These are phyloP conservation scores for Ashbya aceris DNA, from an alignment of 1,139 yeast genomes.

Conservation along the genomic window DNA sequence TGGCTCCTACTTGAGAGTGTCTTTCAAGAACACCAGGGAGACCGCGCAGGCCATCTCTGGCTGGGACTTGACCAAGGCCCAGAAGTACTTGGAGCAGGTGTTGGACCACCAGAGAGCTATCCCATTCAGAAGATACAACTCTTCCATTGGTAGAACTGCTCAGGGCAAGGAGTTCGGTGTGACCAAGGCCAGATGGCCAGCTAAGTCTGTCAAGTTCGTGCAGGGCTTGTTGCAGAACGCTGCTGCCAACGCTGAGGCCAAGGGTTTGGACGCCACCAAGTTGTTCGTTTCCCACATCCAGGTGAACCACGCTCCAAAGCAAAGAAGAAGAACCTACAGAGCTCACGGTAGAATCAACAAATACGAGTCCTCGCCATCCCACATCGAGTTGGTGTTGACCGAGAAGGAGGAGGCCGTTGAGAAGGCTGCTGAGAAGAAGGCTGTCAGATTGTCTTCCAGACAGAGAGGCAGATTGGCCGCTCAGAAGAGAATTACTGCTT, in stretches of 20 bases:
- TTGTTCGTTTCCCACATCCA: slow-evolving; percentile 96
- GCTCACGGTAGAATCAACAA: slow-evolving; percentile 99
- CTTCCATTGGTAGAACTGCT: slow-evolving; percentile 97
- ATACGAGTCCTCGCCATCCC: slow-evolving; percentile 97
- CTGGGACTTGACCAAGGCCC: slow-evolving; percentile 95
- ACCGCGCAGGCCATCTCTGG: slow-evolving; percentile 98
- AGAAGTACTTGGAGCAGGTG: slow-evolving; percentile 92
- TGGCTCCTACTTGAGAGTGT: slow-evolving; percentile 98
- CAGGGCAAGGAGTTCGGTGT: slow-evolving; percentile 99
- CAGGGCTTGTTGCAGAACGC: slow-evolving; percentile 95
- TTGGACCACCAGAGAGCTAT: slow-evolving; percentile 98
- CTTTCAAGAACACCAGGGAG: slow-evolving; percentile 99
- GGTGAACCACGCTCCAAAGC: slow-evolving; percentile 99
- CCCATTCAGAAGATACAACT: slow-evolving; percentile 97
- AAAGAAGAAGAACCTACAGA: slow-evolving; percentile 99
- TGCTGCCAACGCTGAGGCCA: slow-evolving; percentile 97
- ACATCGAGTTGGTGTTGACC: slow-evolving; percentile 94
- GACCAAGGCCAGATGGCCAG: slow-evolving; percentile 99
- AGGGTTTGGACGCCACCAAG: slow-evolving; percentile 94
- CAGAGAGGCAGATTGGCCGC: slow-evolving; percentile 88
- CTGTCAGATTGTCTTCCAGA: slow-evolving; percentile 68
- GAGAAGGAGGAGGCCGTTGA: slow-evolving; percentile 93
- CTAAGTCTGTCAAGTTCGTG: slow-evolving; percentile 91
- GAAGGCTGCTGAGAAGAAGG: slow-evolving; percentile 82
- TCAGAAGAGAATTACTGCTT: slow-evolving; percentile 64